Base-by-base conservation (phyloP, 148 eudicot species). In the Persicaria tinctoria region DNA sequence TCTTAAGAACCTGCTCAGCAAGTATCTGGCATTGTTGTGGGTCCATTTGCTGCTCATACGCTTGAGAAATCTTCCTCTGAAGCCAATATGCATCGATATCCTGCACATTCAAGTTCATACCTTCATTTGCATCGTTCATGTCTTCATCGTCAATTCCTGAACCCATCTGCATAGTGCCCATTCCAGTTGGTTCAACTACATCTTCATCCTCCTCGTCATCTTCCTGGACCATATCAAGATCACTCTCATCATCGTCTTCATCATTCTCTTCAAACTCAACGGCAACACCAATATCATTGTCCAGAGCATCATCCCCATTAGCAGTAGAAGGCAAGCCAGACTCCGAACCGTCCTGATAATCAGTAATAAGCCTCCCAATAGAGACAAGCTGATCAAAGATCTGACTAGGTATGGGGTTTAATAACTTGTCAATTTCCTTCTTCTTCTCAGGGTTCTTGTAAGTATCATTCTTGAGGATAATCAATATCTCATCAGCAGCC, bases 231-330 rank as follows among this genome's bases (percentile, higher is more conserved):
- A 85, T 75, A 78, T 85, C 91, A 55, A 80, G 82, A 75, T 88
- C 90, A 81, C 89, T 85, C 80, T 86, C 90, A 45, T 89, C 93
- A 18, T 90, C 88, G 10, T 90, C 95, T 62, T 90, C 95, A 76
- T 90, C 95, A 77, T 88, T 88, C 79, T 88, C 95, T 78, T 90
- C 95, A 86, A 90, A 90, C 87, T 90, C 95, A 74, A 90, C 95
- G 9, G 91, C 91, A 70, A 90, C 95, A 75, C 95, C 95, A 64
- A 87, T 87, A 76, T 90, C 91, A 74, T 88, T 87, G 75, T 86
- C 95, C 45, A 90, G 88, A 50, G 80, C 83, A 54, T 83, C 90
- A 74, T 86, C 90, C 46, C 86, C 95, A 79, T 81, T 78, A 3
- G 64, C 84, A 8, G 86, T 74, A 10, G 77, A 75, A 70, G 74